Base-by-base conservation (phyloP, 257 asterid species). In the Ajuga chamaepitys region DNA sequence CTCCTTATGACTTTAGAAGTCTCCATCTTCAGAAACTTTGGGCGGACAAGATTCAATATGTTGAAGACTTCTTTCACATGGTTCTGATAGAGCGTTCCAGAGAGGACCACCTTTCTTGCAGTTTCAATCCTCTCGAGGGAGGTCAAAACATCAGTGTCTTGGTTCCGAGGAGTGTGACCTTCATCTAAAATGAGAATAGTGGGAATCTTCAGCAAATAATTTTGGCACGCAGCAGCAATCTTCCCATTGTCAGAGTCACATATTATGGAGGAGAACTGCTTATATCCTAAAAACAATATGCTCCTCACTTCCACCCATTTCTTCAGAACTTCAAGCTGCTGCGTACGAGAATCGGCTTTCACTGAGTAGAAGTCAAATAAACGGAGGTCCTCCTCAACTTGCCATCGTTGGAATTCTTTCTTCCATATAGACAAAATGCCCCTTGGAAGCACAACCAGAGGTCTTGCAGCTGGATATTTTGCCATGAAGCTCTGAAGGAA, bases 401-500 rank as follows among this genome's bases (percentile, higher is more conserved):
- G 96, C 99, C 99, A 94, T 40, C 96, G 72, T 21, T 73, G 60
- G 47, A 94, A 94, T 37, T 94, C 99, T 41, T 81, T 86, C 74
- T 86, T 88, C 99, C 99, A 94, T 30, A 77, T 86, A 8, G 82
- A 35, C 77, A 94, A 71, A n/a, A 94, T 85, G 50, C 99, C 98
- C 75, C 89, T 86, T 0, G 99, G 99, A 35, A 94, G 86, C 75
- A 94, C 92, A 54, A 94, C 99, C 30, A 94, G 77, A 48, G 99
- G 96, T 73, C 99, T 90, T 13, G 98, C 96, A 42, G 67, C 71
- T 4, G 96, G 96, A 70, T 90, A 82, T 56, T 88, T 90, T 2
- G 99, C 95, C 99, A 94, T 94, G 64, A 90, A 94, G 66, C 99
- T 94, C 72, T 90, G 96, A 6, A 94, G 82, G 72, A 94, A 94